Evolutionary conservation across 2,329 filamentous ascomycete genomes (phyloP), one percentile per base, ranked within the genome.

Genomic region (Alternaria brassicicola): DNA sequence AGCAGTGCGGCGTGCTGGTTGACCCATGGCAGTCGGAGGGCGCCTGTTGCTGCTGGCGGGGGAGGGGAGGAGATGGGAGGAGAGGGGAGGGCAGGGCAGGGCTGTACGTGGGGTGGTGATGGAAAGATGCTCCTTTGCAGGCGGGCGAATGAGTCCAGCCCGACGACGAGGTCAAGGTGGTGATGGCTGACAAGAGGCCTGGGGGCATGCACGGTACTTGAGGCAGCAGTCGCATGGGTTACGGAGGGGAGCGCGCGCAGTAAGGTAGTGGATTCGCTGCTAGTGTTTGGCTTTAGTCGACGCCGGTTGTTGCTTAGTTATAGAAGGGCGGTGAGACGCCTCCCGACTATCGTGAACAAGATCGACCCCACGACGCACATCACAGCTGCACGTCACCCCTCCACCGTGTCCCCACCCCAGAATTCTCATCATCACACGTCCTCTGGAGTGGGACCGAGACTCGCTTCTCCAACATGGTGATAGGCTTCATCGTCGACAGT

Each of bases 11-110:
- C 53, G 56, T 53, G 55, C 66, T 68, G 55, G 64, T 50, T 61
- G 64, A 67, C 72, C 69, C 72, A 75, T 75, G 61, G 65, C 71
- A 66, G 62, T 56, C 60, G 33, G 57, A 28, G 31, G 55, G 54
- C 23, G 49, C 33, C 36, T 28, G 39, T 28, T 33, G 28, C 26
- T 48, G 26, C 12, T 31, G 43, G 28, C 33, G n/a, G 33, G 15
- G 5, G 33, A n/a, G 6, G 25, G 25, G 25, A 7, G 25, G 4
- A 26, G 25, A 26, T 26, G 7, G 7, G 25, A 26, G 25, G 25
- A 26, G 25, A 26, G 25, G 7, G 25, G 7, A 7, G 7, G 25
- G 7, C 25, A 26, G 25, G 6, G 15, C 21, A 31, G 28, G 30
- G 45, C 17, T 5, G 7, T 30, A 25, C 45, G 41, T 43, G 42